Conservation (phyloP, 257 asterid genomes). For the Solanum pinnatisectum region DNA sequence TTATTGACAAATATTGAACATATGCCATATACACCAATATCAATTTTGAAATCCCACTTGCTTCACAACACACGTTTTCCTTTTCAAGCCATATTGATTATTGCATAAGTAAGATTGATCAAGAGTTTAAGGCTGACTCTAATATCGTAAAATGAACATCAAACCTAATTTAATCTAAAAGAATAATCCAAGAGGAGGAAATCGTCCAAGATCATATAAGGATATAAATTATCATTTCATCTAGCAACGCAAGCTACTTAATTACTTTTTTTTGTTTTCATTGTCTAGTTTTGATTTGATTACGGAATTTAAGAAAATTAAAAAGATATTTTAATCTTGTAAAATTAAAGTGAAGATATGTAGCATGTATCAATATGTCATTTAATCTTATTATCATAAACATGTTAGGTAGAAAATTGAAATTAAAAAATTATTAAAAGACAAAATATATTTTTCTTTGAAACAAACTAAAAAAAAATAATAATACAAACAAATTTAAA, state of each 20-base stretch:
- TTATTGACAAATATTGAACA: not conserved
- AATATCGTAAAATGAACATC: not conserved
- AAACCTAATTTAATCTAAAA: not conserved
- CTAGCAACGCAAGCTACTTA: rapidly evolving
- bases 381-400: not conserved
- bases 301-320: not conserved
- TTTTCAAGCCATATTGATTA: not conserved
- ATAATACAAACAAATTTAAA: not conserved
- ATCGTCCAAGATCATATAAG: not conserved
- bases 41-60: not conserved
- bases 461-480: not conserved
- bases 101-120: not conserved
- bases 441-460: not conserved
- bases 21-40: not conserved
- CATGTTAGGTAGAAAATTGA: rapidly evolving
- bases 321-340: not conserved
- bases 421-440: not conserved
- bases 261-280: rapidly evolving
- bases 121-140: not conserved
- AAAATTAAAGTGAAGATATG: not conserved
- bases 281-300: not conserved
- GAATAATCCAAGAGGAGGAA: not conserved
- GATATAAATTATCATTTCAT: not conserved
- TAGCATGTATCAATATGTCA: not conserved
- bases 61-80: not conserved